Base-by-base conservation (phyloP, 768 basidiomycete genomes). In the Xerocomus spinulosus region DNA sequence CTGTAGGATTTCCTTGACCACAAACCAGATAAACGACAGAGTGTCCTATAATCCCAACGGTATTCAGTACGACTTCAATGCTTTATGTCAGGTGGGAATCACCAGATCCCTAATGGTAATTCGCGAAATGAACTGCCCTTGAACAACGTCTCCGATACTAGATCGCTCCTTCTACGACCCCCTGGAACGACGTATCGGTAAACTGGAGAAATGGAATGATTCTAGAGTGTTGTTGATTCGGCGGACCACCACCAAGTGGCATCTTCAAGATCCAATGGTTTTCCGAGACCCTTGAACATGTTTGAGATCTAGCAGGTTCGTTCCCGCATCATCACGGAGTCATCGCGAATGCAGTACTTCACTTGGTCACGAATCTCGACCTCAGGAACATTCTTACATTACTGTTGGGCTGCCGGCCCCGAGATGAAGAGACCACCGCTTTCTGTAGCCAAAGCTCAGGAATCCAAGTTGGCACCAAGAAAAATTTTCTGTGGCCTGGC, bases 11-110 rank as follows among this genome's bases (percentile, higher is more conserved):
- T 45, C 37, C 30, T 44, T 51, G 21, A 20, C 45, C 50, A 48
- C 38, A 23, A 50, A 47, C 38, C 28, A 38, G 39, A 24, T 42
- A 26, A 50, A 25, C 9, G 33, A 41, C 25, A 18, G 33, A 45
- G 44, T 43, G 28, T 24, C 40, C 28, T 17, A 32, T 26, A 17
- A 21, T 45, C 14, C 25, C 34, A n/a, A n/a, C n/a, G n/a, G n/a
- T n/a, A n/a, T n/a, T n/a, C n/a, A n/a, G n/a, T n/a, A n/a, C n/a
- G n/a, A n/a, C n/a, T n/a, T n/a, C n/a, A n/a, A n/a, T n/a, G n/a
- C 21, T 18, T 37, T 38, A 34, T 25, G 42, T 30, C 44, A 49
- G 58, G 61, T 51, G 61, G 58, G 60, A 63, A 63, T 49, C 46
- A 13, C 39, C 33, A 35, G 34, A 46, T 53, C 50, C 44, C 44